Percentiles rank a stretch among this genome's conserved stretches.
Conservation (phyloP, 768 basidiomycete genomes). For the Neoboletus subvelutipes region DNA sequence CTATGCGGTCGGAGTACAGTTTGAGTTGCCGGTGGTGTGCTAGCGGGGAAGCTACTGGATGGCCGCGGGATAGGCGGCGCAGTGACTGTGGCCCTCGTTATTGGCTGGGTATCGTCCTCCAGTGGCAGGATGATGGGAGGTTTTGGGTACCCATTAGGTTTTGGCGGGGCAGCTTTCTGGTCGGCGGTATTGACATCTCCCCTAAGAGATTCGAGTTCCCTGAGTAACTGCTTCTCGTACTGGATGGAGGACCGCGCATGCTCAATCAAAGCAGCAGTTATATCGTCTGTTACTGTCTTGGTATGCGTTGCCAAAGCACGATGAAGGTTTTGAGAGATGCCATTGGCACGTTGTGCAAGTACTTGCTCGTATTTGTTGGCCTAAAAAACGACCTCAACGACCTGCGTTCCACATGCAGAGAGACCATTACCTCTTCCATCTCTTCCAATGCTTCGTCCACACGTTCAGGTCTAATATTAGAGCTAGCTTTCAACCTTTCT, state of each 20-base stretch:
- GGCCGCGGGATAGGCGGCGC: constrained; percentile 23
- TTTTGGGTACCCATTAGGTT: constrained; percentile 52
- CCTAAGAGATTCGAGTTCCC: constrained; percentile 83
- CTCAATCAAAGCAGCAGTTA: constrained; percentile 86
- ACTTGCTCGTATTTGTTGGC: constrained; percentile 88
- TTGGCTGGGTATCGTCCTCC: constrained; percentile 53
- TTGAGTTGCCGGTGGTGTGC: constrained; percentile 18
- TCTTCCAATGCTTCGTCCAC: constrained; percentile 93
- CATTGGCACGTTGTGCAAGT: constrained; percentile 81
- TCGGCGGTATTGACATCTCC: constrained; percentile 71
- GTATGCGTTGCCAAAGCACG: constrained; percentile 83
- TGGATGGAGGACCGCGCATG: constrained; percentile 90
- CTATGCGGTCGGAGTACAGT: constrained; percentile 29
- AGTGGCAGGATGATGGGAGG: constrained; percentile 62
- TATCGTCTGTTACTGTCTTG: constrained; percentile 84
- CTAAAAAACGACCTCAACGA: constrained; percentile 40
- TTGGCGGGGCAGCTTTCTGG: constrained; percentile 51
- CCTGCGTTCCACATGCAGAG: neutral
- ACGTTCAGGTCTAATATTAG: constrained; percentile 79
- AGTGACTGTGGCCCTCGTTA: constrained; percentile 17
- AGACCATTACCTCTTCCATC: constrained; percentile 73
- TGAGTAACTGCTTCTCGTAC: constrained; percentile 86
- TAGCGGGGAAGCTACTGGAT: constrained; percentile 20
- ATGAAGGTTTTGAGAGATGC: constrained; percentile 93
- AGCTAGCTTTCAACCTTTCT: constrained; percentile 82